Base-by-base conservation (phyloP, 2,329 filamentous ascomycete species). In the Chlorencoelia australis region DNA sequence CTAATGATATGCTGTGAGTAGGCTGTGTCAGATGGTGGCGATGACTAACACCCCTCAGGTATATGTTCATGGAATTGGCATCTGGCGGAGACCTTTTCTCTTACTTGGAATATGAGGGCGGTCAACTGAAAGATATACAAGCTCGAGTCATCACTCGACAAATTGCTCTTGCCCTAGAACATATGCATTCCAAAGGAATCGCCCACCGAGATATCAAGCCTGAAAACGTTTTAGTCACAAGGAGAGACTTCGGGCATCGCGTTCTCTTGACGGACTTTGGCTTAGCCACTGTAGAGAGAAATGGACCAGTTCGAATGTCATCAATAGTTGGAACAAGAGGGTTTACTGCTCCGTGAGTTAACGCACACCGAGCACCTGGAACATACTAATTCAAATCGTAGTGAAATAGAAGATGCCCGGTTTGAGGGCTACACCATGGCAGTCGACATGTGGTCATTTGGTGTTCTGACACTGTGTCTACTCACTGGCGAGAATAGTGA, bases 1-100 rank as follows among this genome's bases (percentile, higher is more conserved):
- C 69, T 4, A 53, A 56, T 3, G 57, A 67, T 37, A 65, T 59
- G 11, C 48, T 75, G 63, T 74, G 48, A 42, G 64, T 50, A 24
- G 20, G 14, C 7, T 30, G 14, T 5, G 13, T 13, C 4, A 18
- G 8, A 22, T n/a, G n/a, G 28, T 19, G 7, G 46, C 21, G 41
- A 14, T 18, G 13, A 8, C 25, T 40, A 20, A 49, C 44, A 16
- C 16, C 19, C 7, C 13, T 15, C 22, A 72, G 68, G 21, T 74
- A 71, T 40, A 66, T 68, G 0, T 74, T 78, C 40, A 71, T 66
- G 1, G 70, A 76, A 33, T 59, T 78, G 22, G 73, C 73, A 61
- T 66, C 4, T 66, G 73, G 44, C 25, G 55, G 55, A 25, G 55
- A 58, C 28, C 41, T 58, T 2, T 55, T 48, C 29, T 54, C 53